Evolutionary conservation across 208 protist species (phyloP), one percentile per base, ranked within the genome.

Genomic region (Tritrichomonas musculus): DNA sequence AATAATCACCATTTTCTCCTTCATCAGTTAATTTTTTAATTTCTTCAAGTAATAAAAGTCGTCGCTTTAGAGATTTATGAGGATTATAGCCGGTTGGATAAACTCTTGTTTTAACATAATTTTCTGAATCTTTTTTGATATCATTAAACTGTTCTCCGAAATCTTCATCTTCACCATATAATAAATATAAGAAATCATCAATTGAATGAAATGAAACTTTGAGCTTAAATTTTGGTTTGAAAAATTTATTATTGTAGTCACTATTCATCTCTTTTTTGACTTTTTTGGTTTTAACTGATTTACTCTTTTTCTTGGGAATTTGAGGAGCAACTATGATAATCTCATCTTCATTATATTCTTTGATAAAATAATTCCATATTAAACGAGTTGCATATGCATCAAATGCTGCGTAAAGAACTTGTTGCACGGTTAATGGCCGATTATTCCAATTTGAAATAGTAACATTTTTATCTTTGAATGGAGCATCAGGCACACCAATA

Each of bases 381-480:
- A 22, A 14, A 57, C 8, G 25, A 9, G 57, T 53, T 33, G 41
- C 77, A 57, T 60, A 88, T 20, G 47, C 77, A 88, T 88, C 77
- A 88, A 60, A 57, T 88, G 77, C 41, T 0, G 77, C 77, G 57
- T 88, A 88, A 3, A 88, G 39, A 39, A 88, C 27, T 88, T 88
- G 77, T n/a, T 57, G 25, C 0, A 88, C 47, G 25, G 47, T 39
- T 33, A 88, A 27, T 60, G 77, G 77, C 9, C 77, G 0, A 22
- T 57, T 9, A 11, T 14, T 88, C 77, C 77, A 88, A 57, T 88
- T n/a, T 57, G 41, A 53, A 33, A 4, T 22, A 30, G 17, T 27
- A 0, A 88, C 47, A 27, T 50, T 88, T 60, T 88, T 88, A 39
- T 88, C 77, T 88, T 88, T 88, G 17, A 88, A 88, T 30, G 53